These are phyloP conservation scores for Cicer yamashitae DNA, from an alignment of 306 rosid genomes.

Conservation along the genomic window DNA sequence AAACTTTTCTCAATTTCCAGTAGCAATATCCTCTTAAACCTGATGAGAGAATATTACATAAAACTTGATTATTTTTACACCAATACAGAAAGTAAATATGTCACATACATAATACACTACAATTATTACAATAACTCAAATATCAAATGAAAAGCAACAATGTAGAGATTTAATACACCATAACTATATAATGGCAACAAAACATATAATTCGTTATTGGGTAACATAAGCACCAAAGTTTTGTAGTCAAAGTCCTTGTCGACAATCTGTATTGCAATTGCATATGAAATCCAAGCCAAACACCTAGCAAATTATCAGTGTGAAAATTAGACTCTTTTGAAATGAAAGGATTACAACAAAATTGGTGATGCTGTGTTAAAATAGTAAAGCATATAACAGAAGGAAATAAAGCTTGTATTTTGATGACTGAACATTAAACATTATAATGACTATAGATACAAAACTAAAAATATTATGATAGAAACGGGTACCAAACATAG, in stretches of 20 bases:
- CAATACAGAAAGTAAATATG: too few species aligned
- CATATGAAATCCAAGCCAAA: neutral
- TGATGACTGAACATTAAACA: too few species aligned
- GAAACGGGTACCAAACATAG: too few species aligned
- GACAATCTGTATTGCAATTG: neutral
- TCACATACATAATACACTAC: too few species aligned
- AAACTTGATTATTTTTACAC: too few species aligned
- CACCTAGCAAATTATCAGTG: neutral
- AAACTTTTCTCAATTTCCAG: neutral
- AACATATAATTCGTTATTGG: neutral
- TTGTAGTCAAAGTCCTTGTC: neutral
- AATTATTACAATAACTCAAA: too few species aligned
- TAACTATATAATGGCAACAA: too few species aligned
- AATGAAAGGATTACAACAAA: neutral
- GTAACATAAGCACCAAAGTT: neutral
- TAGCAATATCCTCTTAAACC: neutral
- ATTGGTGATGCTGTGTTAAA: neutral
- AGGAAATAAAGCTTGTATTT: neutral
- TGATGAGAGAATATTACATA: neutral
- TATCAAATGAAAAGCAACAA: neutral
- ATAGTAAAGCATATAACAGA: neutral
- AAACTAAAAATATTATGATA: too few species aligned
- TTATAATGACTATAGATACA: too few species aligned
- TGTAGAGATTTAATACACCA: neutral
- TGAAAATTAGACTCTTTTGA: neutral